Evolutionary conservation across 805 yeast species (phyloP).

Genomic region (Monosporozyma unispora): DNA sequence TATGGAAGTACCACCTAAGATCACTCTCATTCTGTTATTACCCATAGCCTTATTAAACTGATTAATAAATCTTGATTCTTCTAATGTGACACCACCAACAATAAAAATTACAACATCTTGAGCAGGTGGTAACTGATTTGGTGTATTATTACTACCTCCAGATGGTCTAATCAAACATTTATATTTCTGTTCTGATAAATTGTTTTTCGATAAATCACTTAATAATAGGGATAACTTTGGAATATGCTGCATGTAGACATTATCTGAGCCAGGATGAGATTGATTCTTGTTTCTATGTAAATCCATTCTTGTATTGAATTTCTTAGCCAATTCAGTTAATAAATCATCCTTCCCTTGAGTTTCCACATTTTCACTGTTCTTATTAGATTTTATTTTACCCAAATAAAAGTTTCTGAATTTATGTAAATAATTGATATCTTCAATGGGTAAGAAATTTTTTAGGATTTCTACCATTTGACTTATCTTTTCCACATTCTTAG

Average conservation of each 20-base stretch:
- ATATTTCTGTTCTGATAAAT: conserved; percentile 33
- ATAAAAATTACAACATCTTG: conserved; percentile 66
- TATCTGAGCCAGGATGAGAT: conserved; percentile 34
- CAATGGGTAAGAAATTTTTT: conserved; percentile 31
- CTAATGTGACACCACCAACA: conserved; percentile 87
- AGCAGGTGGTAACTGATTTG: conserved; percentile 19
- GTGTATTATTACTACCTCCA: background rate
- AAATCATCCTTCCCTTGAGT: conserved; percentile 16
- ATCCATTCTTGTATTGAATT: conserved; percentile 29
- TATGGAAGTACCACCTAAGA: conserved; percentile 75
- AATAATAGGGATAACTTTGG: conserved; percentile 48
- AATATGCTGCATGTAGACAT: conserved; percentile 83
- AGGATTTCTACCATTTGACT: conserved; percentile 36
- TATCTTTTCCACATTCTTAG: conserved; percentile 44
- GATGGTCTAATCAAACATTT: conserved; percentile 13
- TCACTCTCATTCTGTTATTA: conserved; percentile 47
- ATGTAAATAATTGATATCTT: conserved; percentile 37
- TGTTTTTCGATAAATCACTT: conserved; percentile 31
- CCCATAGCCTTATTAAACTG: conserved; percentile 47
- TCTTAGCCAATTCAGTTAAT: conserved; percentile 27
- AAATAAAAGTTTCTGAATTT: conserved; percentile 33
- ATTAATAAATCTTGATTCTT: conserved; percentile 77
- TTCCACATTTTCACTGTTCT: background rate
- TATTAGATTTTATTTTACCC: background rate
- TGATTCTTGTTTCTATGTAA: conserved; percentile 25